Conservation (phyloP, 2,329 filamentous ascomycete genomes). For the Diaporthe aspalathi region DNA sequence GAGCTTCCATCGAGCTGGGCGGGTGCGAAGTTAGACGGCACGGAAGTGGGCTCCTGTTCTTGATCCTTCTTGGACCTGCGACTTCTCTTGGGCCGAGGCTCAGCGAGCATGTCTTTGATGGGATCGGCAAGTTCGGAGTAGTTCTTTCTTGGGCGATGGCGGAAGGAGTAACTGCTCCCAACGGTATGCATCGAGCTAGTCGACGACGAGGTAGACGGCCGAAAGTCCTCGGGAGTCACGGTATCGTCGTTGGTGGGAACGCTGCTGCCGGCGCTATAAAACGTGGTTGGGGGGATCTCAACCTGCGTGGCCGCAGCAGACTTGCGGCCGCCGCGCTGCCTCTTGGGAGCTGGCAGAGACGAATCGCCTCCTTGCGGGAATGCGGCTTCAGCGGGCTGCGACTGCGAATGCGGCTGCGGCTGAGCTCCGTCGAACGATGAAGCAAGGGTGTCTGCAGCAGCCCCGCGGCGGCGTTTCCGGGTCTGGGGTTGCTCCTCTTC, state of each 20-base stretch:
- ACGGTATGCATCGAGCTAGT: slow-evolving; percentile 61
- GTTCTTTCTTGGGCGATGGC: slow-evolving; percentile 66
- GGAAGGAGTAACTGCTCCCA: slow-evolving; percentile 64
- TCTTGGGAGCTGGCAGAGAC: slow-evolving; percentile 40
- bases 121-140: slow-evolving; percentile 63
- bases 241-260: slow-evolving; percentile 48
- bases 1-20: slow-evolving; percentile 24
- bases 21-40: slow-evolving; percentile 30
- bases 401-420: not conserved
- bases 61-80: slow-evolving; percentile 39
- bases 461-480: slow-evolving; percentile 37
- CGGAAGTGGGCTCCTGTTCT: slow-evolving; percentile 34
- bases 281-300: slow-evolving; percentile 44
- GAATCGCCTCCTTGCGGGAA: slow-evolving; percentile 29
- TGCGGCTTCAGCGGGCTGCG: slow-evolving; percentile 18
- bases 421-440: slow-evolving; percentile 34
- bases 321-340: slow-evolving; percentile 39
- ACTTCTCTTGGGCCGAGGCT: slow-evolving; percentile 49
- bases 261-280: slow-evolving; percentile 47
- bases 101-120: slow-evolving; percentile 51
- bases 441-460: slow-evolving; percentile 22
- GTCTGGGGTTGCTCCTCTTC: slow-evolving; percentile 25
- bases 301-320: slow-evolving; percentile 21
- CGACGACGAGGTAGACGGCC: slow-evolving; percentile 65
- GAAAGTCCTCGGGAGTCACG: slow-evolving; percentile 56